Base-by-base conservation (phyloP, 352 stramenopile species). In the Phytophthora niederhauseri region DNA sequence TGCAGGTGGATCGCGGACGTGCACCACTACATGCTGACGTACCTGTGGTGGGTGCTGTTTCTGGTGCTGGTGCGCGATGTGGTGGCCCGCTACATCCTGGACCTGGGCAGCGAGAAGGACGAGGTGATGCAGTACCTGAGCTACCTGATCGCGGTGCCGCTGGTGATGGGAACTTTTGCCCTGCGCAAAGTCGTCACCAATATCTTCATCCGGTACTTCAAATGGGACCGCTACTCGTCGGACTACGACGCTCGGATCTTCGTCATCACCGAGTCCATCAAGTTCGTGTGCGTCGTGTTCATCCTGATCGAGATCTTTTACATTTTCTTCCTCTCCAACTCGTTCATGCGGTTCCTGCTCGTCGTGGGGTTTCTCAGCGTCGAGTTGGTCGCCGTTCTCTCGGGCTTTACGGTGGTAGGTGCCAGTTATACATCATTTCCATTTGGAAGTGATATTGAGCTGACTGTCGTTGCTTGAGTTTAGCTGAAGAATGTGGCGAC, bases 401-500 rank as follows among this genome's bases (percentile, higher is more conserved):
- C 83, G 0, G 80, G 85, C 26, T 96, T 91, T 62, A 93, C 88
- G 12, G 71, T 80, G 64, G 88, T 95, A 63, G 24, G 75, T 55
- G 19, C 4, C 5, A n/a, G n/a, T n/a, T n/a, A n/a, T 22, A 3
- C 8, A n/a, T 8, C 41, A 5, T 3, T 22, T 14, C 46, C 14
- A 15, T 64, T 43, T 11, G 36, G 28, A 15, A 12, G 3, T 38
- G 26, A 22, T 24, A 6, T 0, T n/a, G n/a, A n/a, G n/a, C n/a
- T n/a, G n/a, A n/a, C n/a, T n/a, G n/a, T n/a, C n/a, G n/a, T 48
- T 48, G 17, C 41, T 15, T 57, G 4, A 43, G 57, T 6, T 48
- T 52, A 95, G 87, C 71, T 95, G 20, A 93, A 93, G 68, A 96
- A 96, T 64, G 77, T 94, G 48, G 81, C 83, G 9, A 93, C 77